phyloP scores from a whole-genome alignment of 805 yeast species.

The Nakazawaea wickerhamii region DNA sequence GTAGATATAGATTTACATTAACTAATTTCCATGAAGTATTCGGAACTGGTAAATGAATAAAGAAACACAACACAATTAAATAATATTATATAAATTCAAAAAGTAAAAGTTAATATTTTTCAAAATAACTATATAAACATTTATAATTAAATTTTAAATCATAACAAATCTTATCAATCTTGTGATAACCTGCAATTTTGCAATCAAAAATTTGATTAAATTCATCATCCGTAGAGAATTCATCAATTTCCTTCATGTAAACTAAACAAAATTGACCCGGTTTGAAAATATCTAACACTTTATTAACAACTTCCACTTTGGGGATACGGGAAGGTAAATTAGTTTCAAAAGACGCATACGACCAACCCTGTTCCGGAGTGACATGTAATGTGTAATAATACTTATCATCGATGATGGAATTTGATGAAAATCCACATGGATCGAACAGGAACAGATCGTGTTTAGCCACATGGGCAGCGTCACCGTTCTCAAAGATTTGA shows the following conservation, averaged over 20 bases:
- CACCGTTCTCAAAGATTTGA: conserved; percentile 39
- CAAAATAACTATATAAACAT: conserved; percentile 65
- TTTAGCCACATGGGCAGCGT: conserved; percentile 27
- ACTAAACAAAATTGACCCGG: conserved; percentile 69
- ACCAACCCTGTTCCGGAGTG: conserved; percentile 92
- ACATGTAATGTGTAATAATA: conserved; percentile 79
- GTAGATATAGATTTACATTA: conserved; percentile 47
- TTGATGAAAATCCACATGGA: conserved; percentile 95
- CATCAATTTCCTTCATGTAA: conserved; percentile 20
- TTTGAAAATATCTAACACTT: conserved; percentile 57
- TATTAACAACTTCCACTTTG: conserved; percentile 50
- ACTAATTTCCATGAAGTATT: conserved; percentile 44
- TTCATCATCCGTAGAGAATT: conserved; percentile 17
- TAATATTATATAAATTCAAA: neutral
- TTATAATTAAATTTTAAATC: conserved; percentile 68
- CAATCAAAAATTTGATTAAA: conserved; percentile 28
- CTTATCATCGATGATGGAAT: conserved; percentile 59
- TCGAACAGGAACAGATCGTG: conserved; percentile 88
- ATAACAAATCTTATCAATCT: conserved; percentile 63
- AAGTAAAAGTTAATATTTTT: conserved; percentile 21
- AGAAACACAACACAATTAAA: conserved; percentile 1
- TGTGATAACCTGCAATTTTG: conserved; percentile 43
- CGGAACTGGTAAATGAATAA: conserved; percentile 18
- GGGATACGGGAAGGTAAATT: conserved; percentile 53
- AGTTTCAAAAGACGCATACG: conserved; percentile 94